Conservation (phyloP, 2,329 filamentous ascomycete species). For the Paecilomyces fulvus region DNA sequence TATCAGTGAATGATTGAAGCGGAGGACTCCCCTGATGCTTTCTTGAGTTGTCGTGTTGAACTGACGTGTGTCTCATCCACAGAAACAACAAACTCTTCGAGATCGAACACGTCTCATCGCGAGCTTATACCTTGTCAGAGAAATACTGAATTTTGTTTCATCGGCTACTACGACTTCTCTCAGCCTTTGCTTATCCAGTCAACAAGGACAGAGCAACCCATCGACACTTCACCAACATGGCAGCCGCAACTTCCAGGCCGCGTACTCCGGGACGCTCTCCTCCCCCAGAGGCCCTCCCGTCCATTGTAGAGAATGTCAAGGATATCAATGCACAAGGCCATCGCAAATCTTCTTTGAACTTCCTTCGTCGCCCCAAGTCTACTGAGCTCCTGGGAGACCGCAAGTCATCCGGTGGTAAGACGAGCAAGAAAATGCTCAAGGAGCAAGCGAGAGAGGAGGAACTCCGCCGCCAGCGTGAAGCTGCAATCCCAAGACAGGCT, state of each 20-base stretch:
- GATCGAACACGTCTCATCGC: neutral
- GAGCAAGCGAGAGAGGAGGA: slow-evolving; percentile 41
- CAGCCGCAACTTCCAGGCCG: slow-evolving; percentile 25
- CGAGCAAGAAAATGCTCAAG: slow-evolving; percentile 30
- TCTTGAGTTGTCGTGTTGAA: neutral
- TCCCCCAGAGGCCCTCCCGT: slow-evolving; percentile 24
- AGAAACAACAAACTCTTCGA: neutral
- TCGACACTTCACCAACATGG: slow-evolving; percentile 19
- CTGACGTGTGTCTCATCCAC: neutral
- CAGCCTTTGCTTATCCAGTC: neutral
- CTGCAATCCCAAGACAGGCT: slow-evolving; percentile 49
- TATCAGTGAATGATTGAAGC: neutral
- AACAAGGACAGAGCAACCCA: slow-evolving; percentile 11
- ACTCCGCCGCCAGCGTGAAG: slow-evolving; percentile 48
- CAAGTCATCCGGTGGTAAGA: slow-evolving; percentile 28
- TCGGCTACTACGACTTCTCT: neutral
- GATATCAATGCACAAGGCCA: slow-evolving; percentile 13
- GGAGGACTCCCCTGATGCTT: neutral
- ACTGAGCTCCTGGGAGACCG: slow-evolving; percentile 52
- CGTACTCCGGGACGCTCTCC: slow-evolving; percentile 26
- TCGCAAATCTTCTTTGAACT: slow-evolving; percentile 45
- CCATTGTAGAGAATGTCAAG: slow-evolving; percentile 28
- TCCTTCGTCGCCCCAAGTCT: slow-evolving; percentile 61
- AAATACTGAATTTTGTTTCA: neutral
- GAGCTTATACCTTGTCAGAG: slow-evolving; percentile 13